Evolutionary conservation across 2,329 filamentous ascomycete genomes (phyloP).

Genomic region (Periconia macrospinosa): DNA sequence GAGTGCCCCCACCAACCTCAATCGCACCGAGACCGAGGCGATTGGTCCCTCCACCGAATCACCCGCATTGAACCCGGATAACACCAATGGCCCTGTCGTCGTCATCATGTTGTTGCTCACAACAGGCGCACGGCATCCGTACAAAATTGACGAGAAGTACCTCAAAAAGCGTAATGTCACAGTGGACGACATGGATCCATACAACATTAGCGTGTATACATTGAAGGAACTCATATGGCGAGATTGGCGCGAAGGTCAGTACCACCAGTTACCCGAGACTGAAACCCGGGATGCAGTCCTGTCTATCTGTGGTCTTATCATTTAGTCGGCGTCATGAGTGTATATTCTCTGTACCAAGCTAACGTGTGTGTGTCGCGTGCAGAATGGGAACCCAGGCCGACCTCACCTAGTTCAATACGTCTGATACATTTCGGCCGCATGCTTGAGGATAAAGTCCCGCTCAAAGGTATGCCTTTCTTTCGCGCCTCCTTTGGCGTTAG

Average conservation of each 20-base stretch:
- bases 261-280: background rate
- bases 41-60: conserved; percentile 52
- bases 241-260: conserved; percentile 78
- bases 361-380: background rate
- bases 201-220: conserved; percentile 89
- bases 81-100: conserved; percentile 52
- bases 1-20: conserved; percentile 31
- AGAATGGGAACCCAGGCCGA: conserved; percentile 86
- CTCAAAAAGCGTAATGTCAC: conserved; percentile 77
- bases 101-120: conserved; percentile 83
- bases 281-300: too few relatives aligned
- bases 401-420: conserved; percentile 84
- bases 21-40: conserved; percentile 47
- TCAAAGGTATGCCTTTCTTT: conserved; percentile 68
- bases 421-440: conserved; percentile 91
- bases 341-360: background rate
- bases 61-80: conserved; percentile 43
- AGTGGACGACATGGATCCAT: conserved; percentile 76
- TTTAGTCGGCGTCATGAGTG: background rate
- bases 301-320: too few relatives aligned
- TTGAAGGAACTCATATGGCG: conserved; percentile 91
- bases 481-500: background rate
- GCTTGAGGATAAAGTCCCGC: conserved; percentile 80
- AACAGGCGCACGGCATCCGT: conserved; percentile 81
- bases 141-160: conserved; percentile 87